Conservation (phyloP, 371 early-diverging fungal species). For the Mortierella sp. region DNA sequence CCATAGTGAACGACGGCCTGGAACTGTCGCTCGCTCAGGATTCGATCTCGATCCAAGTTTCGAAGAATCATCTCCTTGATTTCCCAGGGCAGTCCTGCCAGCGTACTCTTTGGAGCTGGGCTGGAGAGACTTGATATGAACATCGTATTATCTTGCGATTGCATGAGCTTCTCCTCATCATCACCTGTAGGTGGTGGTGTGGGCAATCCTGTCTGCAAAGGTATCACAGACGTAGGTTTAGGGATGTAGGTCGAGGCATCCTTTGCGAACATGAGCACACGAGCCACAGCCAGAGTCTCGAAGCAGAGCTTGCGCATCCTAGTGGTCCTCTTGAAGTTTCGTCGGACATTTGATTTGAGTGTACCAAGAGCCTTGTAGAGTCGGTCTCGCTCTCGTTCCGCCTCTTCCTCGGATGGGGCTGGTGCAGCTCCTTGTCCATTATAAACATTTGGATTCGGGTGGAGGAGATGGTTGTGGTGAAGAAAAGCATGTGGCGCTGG, state of each 20-base stretch:
- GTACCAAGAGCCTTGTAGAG: constrained; percentile 6
- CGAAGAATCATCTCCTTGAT: constrained; percentile 49
- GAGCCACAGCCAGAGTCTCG: constrained; percentile 23
- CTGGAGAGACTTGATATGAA: too few species aligned
- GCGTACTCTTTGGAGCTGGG: constrained; percentile 19
- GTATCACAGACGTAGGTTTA: constrained; percentile 2
- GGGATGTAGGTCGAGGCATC: constrained; percentile 5
- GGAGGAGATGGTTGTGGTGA: constrained; percentile 4
- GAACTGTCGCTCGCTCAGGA: constrained; percentile 45
- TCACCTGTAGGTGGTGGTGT: constrained; percentile 24
- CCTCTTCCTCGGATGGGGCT: constrained; percentile 6
- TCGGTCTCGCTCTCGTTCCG: constrained; percentile 26
- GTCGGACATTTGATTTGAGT: constrained; percentile 42
- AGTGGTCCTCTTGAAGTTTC: constrained; percentile 23
- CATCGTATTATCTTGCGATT: too few species aligned
- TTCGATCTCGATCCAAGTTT: constrained; percentile 24
- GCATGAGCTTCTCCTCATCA: too few species aligned
- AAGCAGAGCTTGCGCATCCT: constrained; percentile 36
- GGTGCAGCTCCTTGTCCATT: background rate
- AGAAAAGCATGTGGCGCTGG: too few species aligned
- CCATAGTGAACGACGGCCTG: constrained; percentile 34
- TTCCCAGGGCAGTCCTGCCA: constrained; percentile 44
- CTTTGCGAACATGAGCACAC: constrained; percentile 45
- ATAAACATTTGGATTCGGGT: background rate
- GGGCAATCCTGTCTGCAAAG: constrained; percentile 26